Conservation (phyloP, 495 filamentous ascomycete species). For the Neurospora tetraspora region DNA sequence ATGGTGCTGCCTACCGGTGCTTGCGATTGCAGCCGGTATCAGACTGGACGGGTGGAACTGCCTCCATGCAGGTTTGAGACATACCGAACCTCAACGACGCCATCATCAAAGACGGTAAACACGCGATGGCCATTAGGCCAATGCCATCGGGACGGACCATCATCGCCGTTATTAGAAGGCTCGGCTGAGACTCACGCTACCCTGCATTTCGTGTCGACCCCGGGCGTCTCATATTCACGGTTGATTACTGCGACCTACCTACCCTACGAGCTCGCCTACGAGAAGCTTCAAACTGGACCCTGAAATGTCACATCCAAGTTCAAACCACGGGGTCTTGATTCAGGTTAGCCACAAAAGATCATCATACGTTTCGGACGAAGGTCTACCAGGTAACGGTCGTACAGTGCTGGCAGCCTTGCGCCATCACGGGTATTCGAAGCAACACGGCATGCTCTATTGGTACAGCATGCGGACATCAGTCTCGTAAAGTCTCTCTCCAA, state of each 20-base stretch:
- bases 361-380: background rate
- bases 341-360: background rate
- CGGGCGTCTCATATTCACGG: background rate
- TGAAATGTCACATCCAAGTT: background rate
- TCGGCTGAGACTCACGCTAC: background rate
- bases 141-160: background rate
- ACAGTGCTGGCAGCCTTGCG: background rate
- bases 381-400: background rate
- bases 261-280: background rate
- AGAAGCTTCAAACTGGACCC: background rate
- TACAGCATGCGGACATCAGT: background rate
- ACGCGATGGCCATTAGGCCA: background rate
- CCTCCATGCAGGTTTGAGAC: slow-evolving; percentile 13
- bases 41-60: slow-evolving; percentile 3
- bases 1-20: slow-evolving; percentile 1
- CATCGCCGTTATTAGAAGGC: background rate
- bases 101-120: slow-evolving; percentile 2
- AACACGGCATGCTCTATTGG: background rate
- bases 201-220: background rate
- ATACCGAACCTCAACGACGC: background rate
- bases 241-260: background rate
- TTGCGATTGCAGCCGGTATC: slow-evolving; percentile 1
- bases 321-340: background rate
- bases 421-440: background rate
- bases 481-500: background rate